Evolutionary conservation across 495 filamentous ascomycete species (phyloP), one percentile per base, ranked within the genome.

Genomic region (Aspergillus sclerotiicarbonarius): DNA sequence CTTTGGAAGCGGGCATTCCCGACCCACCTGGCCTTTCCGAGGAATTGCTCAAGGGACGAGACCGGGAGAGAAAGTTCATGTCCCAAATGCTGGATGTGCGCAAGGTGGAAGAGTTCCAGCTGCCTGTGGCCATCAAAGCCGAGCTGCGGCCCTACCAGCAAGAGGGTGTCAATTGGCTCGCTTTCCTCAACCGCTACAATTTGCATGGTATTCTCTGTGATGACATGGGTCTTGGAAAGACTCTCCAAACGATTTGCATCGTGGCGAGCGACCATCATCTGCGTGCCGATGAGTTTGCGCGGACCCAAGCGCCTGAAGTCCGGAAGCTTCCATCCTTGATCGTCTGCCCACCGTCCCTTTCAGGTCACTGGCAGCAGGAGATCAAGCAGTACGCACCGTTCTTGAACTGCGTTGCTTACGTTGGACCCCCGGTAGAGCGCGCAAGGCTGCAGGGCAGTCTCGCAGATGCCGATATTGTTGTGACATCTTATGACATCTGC

Each of bases 141-240:
- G 89, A 93, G 52, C 82, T 98, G 20, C 87, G 94, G 60, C 94
- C 92, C 0, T 98, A 98, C 66, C 94, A 98, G 71, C 94, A 98
- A 71, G 94, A 98, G 46, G 94, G 94, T 72, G 92, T 98, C 71
- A 98, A 98, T 67, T 98, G 94, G 94, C 87, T 98, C 46, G 85
- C 92, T 50, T 98, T 98, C 79, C 87, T 98, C 62, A 98, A 98
- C 66, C 92, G 91, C 37, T 98, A 96, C 67, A 91, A 98, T 70
- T 84, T 98, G 15, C 94, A 98, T 62, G 94, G 94, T 39, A 96
- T 98, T 74, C 90, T 98, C 53, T 98, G 94, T 69, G 94, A 98
- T 67, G 94, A 98, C 68, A 98, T 98, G 94, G 94, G 94, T 62
- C 89, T 98, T 45, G 94, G 94, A 32, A 98, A 98, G 72, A 98